A percentile compares a stretch with the other conserved stretches of the same genome.
Evolutionary conservation across 164 flowering plant species (phyloP).

Genomic region (Chimonanthus salicifolius): DNA sequence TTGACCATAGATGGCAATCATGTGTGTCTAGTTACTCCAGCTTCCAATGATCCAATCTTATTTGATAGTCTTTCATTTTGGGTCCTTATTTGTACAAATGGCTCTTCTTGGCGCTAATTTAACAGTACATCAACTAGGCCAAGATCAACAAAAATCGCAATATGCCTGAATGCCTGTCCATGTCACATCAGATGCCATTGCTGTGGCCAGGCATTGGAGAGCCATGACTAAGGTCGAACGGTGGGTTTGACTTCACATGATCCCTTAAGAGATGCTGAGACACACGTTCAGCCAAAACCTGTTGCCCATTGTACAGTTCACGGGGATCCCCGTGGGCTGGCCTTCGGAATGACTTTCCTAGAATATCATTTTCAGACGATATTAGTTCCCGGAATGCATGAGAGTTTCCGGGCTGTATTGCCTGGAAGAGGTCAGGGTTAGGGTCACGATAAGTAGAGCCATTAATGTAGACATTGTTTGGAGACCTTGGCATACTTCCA

Average conservation of each 20-base stretch:
- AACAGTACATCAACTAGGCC: slow-evolving; percentile 3
- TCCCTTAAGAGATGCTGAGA: slow-evolving; percentile 69
- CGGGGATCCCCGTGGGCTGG: slow-evolving; percentile 24
- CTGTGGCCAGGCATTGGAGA: slow-evolving; percentile 37
- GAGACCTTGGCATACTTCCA: slow-evolving; percentile 42
- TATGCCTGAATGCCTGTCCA: slow-evolving; percentile 3
- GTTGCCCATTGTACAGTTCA: slow-evolving; percentile 54
- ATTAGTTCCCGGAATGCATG: slow-evolving; percentile 44
- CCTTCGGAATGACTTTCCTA: slow-evolving; percentile 48
- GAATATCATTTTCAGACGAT: slow-evolving; percentile 37
- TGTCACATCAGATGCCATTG: slow-evolving; percentile 28
- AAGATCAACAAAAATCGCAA: slow-evolving; percentile 7
- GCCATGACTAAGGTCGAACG: slow-evolving; percentile 48
- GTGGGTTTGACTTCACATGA: slow-evolving; percentile 40
- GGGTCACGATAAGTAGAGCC: slow-evolving; percentile 48
- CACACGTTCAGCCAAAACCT: slow-evolving; percentile 68
- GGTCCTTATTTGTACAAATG: slow-evolving; percentile 28
- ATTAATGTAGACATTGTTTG: slow-evolving; percentile 30
- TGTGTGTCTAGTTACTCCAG: slow-evolving; percentile 12
- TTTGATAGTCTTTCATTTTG: slow-evolving; percentile 17
- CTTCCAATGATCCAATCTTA: slow-evolving; percentile 21
- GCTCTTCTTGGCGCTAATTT: slow-evolving; percentile 18
- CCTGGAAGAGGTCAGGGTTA: slow-evolving; percentile 51
- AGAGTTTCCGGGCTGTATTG: slow-evolving; percentile 47
- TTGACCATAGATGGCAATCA: neutral